Conservation (phyloP, 345 rosid genomes). For the Geranium rotundifolium region DNA sequence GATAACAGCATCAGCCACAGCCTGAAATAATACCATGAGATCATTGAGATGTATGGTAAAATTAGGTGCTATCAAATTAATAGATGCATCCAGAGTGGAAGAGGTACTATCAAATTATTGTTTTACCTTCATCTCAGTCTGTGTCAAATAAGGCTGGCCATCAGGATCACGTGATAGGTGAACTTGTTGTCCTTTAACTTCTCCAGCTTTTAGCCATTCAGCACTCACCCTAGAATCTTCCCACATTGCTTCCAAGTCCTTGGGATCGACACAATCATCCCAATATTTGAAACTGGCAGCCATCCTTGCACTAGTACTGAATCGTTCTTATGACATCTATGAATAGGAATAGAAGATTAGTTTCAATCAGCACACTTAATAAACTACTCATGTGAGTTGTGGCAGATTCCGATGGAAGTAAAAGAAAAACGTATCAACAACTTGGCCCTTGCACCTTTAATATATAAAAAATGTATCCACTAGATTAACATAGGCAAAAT, state of each 20-base stretch:
- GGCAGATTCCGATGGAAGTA: no score
- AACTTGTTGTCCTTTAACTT: constrained; percentile 64
- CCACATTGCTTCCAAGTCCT: constrained; percentile 87
- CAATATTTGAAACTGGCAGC: constrained; percentile 66
- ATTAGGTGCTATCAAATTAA: neutral
- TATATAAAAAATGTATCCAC: no score
- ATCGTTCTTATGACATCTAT: neutral
- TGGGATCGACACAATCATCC: constrained; percentile 63
- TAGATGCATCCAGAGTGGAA: neutral
- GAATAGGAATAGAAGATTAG: neutral
- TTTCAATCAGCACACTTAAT: neutral
- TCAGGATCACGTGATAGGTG: constrained; percentile 92
- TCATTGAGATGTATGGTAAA: neutral
- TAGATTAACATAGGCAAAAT: no score
- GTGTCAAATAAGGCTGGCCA: constrained; percentile 82
- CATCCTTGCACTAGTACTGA: constrained; percentile 20
- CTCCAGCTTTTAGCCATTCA: constrained; percentile 88
- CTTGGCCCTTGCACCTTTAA: no score
- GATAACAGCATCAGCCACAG: constrained; percentile 69
- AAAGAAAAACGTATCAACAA: no score
- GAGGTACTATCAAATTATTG: neutral
- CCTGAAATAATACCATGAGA: constrained; percentile 44
- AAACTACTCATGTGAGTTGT: neutral
- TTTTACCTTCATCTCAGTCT: constrained; percentile 77
- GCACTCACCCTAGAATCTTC: constrained; percentile 48